These are phyloP conservation scores for Thelephora ganbajun DNA, from an alignment of 768 basidiomycete species.

Conservation along the genomic window DNA sequence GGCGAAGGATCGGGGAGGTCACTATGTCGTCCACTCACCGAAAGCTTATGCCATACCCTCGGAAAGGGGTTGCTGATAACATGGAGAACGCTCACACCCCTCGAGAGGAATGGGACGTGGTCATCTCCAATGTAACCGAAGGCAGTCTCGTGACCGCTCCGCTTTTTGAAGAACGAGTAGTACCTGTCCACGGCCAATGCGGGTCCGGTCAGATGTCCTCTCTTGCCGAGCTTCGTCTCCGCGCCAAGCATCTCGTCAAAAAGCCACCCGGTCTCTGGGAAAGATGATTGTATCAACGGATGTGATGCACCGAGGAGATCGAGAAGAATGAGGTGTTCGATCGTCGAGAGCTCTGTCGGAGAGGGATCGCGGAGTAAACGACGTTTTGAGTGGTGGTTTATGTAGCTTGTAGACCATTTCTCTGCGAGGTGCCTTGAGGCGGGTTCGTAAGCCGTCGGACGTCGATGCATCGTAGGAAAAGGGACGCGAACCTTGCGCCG, in stretches of 20 bases:
- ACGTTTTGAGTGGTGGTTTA: conserved; percentile 44
- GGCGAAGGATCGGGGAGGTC: not conserved
- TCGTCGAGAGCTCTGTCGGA: conserved; percentile 54
- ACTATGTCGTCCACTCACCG: conserved; percentile 28
- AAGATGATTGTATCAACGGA: conserved; percentile 72
- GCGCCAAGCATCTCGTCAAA: conserved; percentile 62
- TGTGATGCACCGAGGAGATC: conserved; percentile 77
- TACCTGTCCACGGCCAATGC: conserved; percentile 23
- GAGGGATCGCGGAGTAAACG: conserved; percentile 32
- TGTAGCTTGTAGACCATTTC: conserved; percentile 64
- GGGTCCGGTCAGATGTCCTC: conserved; percentile 18
- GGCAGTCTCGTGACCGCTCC: conserved; percentile 24
- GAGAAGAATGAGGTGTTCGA: conserved; percentile 86
- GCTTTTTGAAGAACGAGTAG: conserved; percentile 54
- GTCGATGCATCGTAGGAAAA: not conserved
- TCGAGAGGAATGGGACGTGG: conserved; percentile 76
- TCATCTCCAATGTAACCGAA: conserved; percentile 75
- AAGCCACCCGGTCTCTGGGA: conserved; percentile 83
- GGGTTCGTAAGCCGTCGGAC: not conserved
- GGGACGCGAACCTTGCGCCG: conserved; percentile 68
- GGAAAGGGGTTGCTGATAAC: conserved; percentile 87
- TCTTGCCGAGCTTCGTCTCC: conserved; percentile 51
- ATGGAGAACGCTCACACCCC: conserved; percentile 82
- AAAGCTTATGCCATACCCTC: conserved; percentile 71
- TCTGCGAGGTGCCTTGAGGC: conserved; percentile 70